Percentiles rank a stretch among this genome's conserved stretches.
Conservation (phyloP, 1,284 basidiomycete species). For the Ustilago curta region DNA sequence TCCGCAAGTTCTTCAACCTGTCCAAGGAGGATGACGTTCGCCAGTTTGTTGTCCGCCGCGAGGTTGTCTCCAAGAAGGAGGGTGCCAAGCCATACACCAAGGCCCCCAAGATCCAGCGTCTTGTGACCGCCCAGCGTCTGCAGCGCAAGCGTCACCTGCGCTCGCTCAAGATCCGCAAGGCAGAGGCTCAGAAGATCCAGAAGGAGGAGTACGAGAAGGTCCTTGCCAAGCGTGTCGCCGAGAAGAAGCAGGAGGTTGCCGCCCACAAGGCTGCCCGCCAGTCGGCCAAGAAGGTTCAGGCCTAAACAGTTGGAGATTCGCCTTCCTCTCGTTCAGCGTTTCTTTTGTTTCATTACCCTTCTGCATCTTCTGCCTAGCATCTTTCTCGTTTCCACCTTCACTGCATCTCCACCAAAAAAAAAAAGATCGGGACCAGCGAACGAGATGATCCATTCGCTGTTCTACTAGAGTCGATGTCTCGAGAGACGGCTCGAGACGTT, state of each 20-base stretch:
- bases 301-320: constrained; percentile 29
- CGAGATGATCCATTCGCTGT: constrained; percentile 22
- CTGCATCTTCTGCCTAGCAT: constrained; percentile 34
- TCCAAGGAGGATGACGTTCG: constrained; percentile 97
- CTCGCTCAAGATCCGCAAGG: constrained; percentile 87
- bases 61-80: constrained; percentile 93
- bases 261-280: constrained; percentile 54
- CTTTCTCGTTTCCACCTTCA: constrained; percentile 18
- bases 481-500: constrained; percentile 43
- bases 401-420: constrained; percentile 27
- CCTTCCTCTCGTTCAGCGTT: neutral
- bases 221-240: constrained; percentile 88
- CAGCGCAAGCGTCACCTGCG: constrained; percentile 95
- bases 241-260: constrained; percentile 79
- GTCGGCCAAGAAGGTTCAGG: constrained; percentile 53
- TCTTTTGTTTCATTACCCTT: constrained; percentile 2
- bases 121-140: constrained; percentile 90
- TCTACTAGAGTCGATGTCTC: constrained; percentile 27
- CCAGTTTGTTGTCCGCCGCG: constrained; percentile 86
- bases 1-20: constrained; percentile 97
- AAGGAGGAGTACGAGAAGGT: constrained; percentile 83
- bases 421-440: constrained; percentile 25
- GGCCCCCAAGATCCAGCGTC: constrained; percentile 80
- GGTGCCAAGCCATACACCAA: constrained; percentile 96
- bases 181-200: constrained; percentile 93